phyloP scores from a whole-genome alignment of 345 rosid genomes.

The Rhizophora mangle region DNA sequence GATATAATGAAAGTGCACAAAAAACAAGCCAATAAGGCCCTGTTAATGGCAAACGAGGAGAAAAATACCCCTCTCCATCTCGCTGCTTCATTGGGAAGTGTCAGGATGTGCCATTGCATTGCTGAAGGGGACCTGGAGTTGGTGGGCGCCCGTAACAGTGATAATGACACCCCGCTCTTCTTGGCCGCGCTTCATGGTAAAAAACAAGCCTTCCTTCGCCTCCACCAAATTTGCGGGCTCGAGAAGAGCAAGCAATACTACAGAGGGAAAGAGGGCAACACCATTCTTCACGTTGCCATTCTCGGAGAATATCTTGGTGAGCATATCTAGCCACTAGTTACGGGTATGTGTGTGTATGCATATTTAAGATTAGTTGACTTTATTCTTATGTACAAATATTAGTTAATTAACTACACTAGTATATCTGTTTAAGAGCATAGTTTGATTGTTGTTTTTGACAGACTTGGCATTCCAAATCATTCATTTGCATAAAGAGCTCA shows the following conservation, averaged over 20 bases:
- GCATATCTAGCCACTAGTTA: background rate
- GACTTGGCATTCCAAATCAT: slow-evolving; percentile 55
- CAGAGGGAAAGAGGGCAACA: slow-evolving; percentile 9
- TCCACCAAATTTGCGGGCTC: background rate
- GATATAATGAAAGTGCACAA: background rate
- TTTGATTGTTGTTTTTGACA: slow-evolving; percentile 5
- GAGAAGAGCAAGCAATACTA: too few species aligned
- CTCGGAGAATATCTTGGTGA: slow-evolving; percentile 21
- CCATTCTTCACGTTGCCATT: slow-evolving; percentile 34
- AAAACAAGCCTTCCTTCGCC: too few species aligned
- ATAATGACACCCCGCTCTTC: slow-evolving; percentile 21
- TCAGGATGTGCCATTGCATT: background rate
- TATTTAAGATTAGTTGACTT: background rate
- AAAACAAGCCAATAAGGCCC: background rate
- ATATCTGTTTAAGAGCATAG: background rate
- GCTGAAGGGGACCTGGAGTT: background rate
- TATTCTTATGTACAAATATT: too few species aligned
- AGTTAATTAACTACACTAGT: too few species aligned
- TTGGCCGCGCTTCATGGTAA: slow-evolving; percentile 2
- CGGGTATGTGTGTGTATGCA: background rate
- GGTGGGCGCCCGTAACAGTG: background rate
- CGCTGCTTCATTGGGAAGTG: background rate
- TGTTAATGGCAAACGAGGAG: slow-evolving; percentile 16
- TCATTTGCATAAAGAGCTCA: slow-evolving; percentile 16
- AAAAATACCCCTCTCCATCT: background rate